These are phyloP conservation scores for Cladosporium colombiae DNA, from an alignment of 2,329 filamentous ascomycete species.

Conservation along the genomic window DNA sequence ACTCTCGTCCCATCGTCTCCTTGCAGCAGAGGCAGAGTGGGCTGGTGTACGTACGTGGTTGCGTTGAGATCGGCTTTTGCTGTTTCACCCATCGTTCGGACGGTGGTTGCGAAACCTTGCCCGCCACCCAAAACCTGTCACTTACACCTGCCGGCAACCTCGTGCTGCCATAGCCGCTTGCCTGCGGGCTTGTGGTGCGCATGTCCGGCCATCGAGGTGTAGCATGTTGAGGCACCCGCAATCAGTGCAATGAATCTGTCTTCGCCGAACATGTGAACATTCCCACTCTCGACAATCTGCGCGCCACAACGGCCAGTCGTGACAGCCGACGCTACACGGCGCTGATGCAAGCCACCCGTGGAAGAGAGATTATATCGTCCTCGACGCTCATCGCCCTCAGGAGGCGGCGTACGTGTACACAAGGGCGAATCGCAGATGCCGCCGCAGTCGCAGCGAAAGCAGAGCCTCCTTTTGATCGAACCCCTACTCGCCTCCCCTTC, in stretches of 20 bases:
- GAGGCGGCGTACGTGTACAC: conserved; percentile 19
- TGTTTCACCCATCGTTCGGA: conserved; percentile 1
- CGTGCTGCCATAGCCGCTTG: neutral
- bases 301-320: neutral
- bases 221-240: neutral
- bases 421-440: conserved; percentile 5
- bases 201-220: neutral
- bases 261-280: neutral
- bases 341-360: conserved; percentile 18
- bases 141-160: conserved; percentile 1
- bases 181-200: neutral
- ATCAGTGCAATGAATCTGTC: neutral
- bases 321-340: conserved; percentile 5
- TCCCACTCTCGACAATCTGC: neutral
- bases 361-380: conserved; percentile 1
- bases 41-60: conserved; percentile 11
- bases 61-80: conserved; percentile 15
- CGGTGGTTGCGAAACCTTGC: conserved; percentile 10
- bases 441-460: conserved; percentile 13
- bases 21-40: neutral
- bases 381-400: conserved; percentile 5
- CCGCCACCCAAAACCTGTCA: conserved; percentile 4
- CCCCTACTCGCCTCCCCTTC: neutral
- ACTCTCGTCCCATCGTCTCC: neutral
- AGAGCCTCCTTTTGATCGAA: conserved; percentile 14